Base-by-base conservation (phyloP, 139 green algal species). In the Astrephomene gubernaculifera region DNA sequence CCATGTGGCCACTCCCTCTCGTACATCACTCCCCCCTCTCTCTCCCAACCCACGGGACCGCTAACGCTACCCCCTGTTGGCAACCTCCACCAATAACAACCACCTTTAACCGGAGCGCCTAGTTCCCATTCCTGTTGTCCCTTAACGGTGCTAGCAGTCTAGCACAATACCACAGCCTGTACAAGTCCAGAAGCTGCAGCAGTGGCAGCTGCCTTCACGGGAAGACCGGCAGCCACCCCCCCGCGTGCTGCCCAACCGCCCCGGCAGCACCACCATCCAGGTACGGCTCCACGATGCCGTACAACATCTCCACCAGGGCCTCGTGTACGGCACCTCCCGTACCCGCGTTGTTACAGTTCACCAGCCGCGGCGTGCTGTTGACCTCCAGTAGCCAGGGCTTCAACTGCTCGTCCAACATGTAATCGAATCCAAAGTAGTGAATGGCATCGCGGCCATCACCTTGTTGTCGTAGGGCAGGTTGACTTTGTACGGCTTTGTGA, bases 341-440 rank as follows among this genome's bases (percentile, higher is more conserved):
- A n/a, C 49, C 49, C 39, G 39, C 38, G 4, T 25, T 24, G 25
- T 80, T 63, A 45, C 71, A 64, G 44, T 86, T 75, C 5, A 90
- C 89, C 63, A 95, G 57, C 44, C 86, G 91, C 54, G 92, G 92
- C 31, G 93, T 65, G 31, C 61, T 60, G 72, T 95, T 95, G 44
- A 93, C 71, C 67, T 95, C 92, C 67, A 95, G 49, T 49, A 95
- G 83, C 90, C 90, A 94, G 22, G 92, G 90, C 39, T 68, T 65
- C 14, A 90, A 72, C n/a, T 84, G 53, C 44, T 54, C 52, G 79
- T 95, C 91, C 33, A 95, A 36, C 74, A 95, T 54, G 54, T 94
- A 92, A 80, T 95, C 92, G 3, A 93, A 43, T 0, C 92, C 92
- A 39, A 94, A 78, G 54, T 95, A 64, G 54, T 95, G 87, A 54